Evolutionary conservation across 2,329 filamentous ascomycete species (phyloP), one percentile per base, ranked within the genome.

Genomic region (Colletotrichum australisinense): DNA sequence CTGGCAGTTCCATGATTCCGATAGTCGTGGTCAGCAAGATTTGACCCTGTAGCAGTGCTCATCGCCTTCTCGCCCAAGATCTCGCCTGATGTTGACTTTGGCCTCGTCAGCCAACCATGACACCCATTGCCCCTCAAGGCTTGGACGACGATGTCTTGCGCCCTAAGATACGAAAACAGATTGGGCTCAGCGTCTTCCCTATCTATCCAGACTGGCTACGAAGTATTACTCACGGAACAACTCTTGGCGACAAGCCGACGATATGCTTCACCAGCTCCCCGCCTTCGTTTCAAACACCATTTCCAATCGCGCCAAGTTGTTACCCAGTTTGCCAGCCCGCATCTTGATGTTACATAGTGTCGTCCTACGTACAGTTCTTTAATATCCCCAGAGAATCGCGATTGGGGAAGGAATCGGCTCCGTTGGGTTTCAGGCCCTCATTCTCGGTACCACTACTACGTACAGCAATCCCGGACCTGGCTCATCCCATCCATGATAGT

Each of bases 11-110:
- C 9, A 42, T 26, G 24, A 14, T 30, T 59, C 5, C n/a, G 9
- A 11, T 28, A 24, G 28, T 28, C 22, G 26, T 64, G 32, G 64
- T 69, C 53, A 57, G 66, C 59, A 55, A 64, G 46, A 65, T 65
- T 42, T 19, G 46, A 60, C 56, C 26, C 42, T 69, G 56, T 56
- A 35, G 16, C 32, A 35, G 16, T 42, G 38, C 38, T 19, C n/a
- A 22, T 42, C 38, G 49, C 42, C 22, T 56, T 28, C 69, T 9
- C 56, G 35, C 26, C 53, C 28, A 53, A 35, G 56, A 67, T 49
- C 28, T 59, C 35, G 38, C 56, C 28, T 67, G 14, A 49, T 65
- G 24, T 49, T 49, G 49, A 46, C 30, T 38, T 22, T 35, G 30
- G 19, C 46, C 14, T 70, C 4, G 42, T 49, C 42, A 22, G 42